phyloP scores from a whole-genome alignment of 1,284 basidiomycete species.

The Rhodotorula sp. region DNA sequence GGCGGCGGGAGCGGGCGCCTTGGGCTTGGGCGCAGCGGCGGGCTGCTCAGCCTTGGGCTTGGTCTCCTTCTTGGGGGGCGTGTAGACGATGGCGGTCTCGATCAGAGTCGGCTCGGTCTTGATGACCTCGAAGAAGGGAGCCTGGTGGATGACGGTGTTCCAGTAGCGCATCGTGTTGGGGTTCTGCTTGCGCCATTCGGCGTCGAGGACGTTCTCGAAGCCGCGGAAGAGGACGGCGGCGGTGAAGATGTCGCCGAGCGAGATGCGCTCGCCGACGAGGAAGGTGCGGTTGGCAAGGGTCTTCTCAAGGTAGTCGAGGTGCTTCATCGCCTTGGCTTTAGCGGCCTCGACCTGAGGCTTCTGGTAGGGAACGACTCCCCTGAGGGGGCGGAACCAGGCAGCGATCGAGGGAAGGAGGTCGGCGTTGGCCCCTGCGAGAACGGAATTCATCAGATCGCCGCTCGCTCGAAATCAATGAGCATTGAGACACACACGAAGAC shows the following conservation, averaged over 20 bases:
- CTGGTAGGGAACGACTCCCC: constrained; percentile 56
- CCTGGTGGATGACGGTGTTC: constrained; percentile 70
- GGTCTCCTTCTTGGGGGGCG: constrained; percentile 70
- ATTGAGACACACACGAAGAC: constrained; percentile 26
- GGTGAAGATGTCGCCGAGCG: constrained; percentile 80
- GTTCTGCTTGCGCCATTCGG: constrained; percentile 62
- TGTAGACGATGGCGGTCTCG: constrained; percentile 71
- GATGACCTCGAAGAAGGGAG: constrained; percentile 56
- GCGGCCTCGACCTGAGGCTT: constrained; percentile 64
- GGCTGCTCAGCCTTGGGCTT: constrained; percentile 49
- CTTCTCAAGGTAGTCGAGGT: constrained; percentile 65
- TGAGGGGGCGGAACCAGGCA: constrained; percentile 63
- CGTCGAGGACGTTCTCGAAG: constrained; percentile 58
- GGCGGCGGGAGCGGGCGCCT: constrained; percentile 59
- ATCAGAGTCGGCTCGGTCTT: constrained; percentile 59
- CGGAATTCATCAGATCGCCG: background rate
- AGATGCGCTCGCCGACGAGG: constrained; percentile 90
- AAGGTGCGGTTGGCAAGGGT: constrained; percentile 79
- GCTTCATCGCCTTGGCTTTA: constrained; percentile 43
- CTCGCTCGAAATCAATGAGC: background rate
- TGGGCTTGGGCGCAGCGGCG: constrained; percentile 56
- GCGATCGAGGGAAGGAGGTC: constrained; percentile 65
- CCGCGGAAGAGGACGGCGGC: constrained; percentile 58
- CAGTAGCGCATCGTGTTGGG: constrained; percentile 76
- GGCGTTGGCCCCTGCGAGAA: constrained; percentile 37